Base-by-base conservation (phyloP, 2,329 filamentous ascomycete species). In the Pseudofabraea citricarpa region DNA sequence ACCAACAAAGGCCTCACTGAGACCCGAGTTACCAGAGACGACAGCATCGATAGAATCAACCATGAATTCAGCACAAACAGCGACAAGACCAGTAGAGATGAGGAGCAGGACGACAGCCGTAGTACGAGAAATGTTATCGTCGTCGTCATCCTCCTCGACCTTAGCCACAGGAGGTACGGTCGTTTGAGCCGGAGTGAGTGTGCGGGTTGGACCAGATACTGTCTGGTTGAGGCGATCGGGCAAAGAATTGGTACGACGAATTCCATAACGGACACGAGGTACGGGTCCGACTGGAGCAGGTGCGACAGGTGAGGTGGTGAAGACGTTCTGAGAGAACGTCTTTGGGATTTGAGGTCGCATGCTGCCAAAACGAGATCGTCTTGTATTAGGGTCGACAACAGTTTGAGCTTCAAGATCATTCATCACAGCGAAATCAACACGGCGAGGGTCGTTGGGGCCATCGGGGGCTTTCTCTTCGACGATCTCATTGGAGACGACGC, bases 231-330 rank as follows among this genome's bases (percentile, higher is more conserved):
- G 72, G 15, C 83, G 76, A 54, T 85, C 83, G 0, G 86, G 86
- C 2, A 90, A 72, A 1, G 86, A 90, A 59, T 79, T 87, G 16
- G 85, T 87, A 43, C 86, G 76, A 44, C 84, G 81, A 41, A 88
- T 79, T n/a, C 78, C 77, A 52, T 78, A 77, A 32, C 75, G 71
- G 45, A 82, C 74, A 22, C 74, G 72, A 5, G 79, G 77, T 33
- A 79, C 69, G 9, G 72, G 68, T 2, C 75, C 71, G 22, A 48
- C 39, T 6, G 44, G 29, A 35, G 50, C 46, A 13, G 38, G 23
- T 7, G 64, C 49, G 6, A 60, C 45, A 2, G 64, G 58, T 5
- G 69, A 65, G 46, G 75, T 72, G 0, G 69, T 70, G 53, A 90
- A 90, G 45, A 90, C 84, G 9, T 81, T 80, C 39, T 85, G 85